A percentile compares a stretch with the other conserved stretches of the same genome.
These are phyloP conservation scores for Tetrahymena elliotti DNA, from an alignment of 73 alveolate genomes.

Conservation along the genomic window DNA sequence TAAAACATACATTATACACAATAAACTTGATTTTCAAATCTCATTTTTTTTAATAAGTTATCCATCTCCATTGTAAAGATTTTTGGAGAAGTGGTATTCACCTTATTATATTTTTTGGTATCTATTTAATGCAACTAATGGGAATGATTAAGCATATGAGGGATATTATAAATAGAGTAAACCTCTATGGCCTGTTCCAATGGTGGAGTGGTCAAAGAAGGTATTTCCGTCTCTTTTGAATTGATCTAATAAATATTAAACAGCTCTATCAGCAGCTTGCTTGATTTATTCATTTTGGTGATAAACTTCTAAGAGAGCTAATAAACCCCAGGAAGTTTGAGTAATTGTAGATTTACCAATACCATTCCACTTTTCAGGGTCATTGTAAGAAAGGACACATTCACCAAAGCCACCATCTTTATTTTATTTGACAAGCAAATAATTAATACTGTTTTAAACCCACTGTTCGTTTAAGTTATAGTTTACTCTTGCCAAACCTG, in stretches of 20 bases:
- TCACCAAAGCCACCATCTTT: conserved; percentile 43
- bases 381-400: conserved; percentile 16
- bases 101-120: background rate
- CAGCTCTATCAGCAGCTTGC: conserved; percentile 10
- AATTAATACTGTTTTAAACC: conserved; percentile 5
- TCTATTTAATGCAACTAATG: background rate
- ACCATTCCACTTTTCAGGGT: conserved; percentile 34
- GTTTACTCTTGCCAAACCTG: conserved; percentile 12
- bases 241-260: background rate
- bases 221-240: conserved; percentile 16
- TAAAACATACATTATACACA: background rate
- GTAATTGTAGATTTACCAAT: conserved; percentile 31
- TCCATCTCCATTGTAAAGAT: background rate
- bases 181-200: conserved; percentile 44
- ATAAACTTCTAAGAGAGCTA: conserved; percentile 22
- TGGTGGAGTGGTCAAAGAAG: conserved; percentile 19
- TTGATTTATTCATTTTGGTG: conserved; percentile 3
- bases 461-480: conserved; percentile 4
- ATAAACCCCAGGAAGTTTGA: conserved; percentile 28
- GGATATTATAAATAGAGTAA: conserved; percentile 11
- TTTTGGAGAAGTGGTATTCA: background rate
- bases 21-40: background rate
- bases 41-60: background rate
- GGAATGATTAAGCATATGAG: conserved; percentile 13
- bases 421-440: conserved; percentile 12